phyloP scores from a whole-genome alignment of 306 rosid genomes.

The Sindora glabra region DNA sequence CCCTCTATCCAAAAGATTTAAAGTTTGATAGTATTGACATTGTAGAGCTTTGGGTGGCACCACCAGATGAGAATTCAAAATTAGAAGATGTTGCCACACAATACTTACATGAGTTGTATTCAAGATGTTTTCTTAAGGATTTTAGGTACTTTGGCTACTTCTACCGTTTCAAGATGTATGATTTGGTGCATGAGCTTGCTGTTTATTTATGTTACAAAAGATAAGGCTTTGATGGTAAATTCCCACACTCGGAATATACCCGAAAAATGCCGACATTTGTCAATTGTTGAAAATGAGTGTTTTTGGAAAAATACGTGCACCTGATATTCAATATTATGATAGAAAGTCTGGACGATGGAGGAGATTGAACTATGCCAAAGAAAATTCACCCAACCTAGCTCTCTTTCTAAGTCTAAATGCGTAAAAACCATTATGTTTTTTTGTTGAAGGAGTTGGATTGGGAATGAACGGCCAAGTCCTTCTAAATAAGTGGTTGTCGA shows the following conservation, averaged over 20 bases:
- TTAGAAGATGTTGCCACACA: conserved; percentile 6
- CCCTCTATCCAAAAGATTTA: conserved; percentile 5
- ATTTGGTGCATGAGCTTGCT: conserved; percentile 28
- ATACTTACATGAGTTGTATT: conserved; percentile 5
- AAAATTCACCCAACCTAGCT: background rate
- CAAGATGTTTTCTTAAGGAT: conserved; percentile 23
- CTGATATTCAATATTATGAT: too few relatives aligned
- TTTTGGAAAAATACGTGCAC: too few relatives aligned
- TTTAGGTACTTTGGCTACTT: background rate
- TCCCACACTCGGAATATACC: background rate
- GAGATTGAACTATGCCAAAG: too few relatives aligned
- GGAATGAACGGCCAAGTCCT: background rate
- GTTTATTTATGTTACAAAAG: background rate
- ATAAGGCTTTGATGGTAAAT: background rate
- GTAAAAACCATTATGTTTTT: background rate
- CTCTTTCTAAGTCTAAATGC: background rate
- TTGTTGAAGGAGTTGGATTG: background rate
- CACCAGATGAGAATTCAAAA: background rate
- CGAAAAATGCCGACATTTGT: background rate
- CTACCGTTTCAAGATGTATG: too few relatives aligned
- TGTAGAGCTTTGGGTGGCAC: conserved; percentile 19
- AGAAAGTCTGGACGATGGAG: too few relatives aligned
- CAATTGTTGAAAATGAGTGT: background rate
- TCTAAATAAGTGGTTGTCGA: background rate
- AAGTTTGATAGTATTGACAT: accelerated